Percentiles rank a stretch among this genome's conserved stretches.
phyloP scores from a whole-genome alignment of 2,329 filamentous ascomycete genomes.

The Apiospora pterosperma region DNA sequence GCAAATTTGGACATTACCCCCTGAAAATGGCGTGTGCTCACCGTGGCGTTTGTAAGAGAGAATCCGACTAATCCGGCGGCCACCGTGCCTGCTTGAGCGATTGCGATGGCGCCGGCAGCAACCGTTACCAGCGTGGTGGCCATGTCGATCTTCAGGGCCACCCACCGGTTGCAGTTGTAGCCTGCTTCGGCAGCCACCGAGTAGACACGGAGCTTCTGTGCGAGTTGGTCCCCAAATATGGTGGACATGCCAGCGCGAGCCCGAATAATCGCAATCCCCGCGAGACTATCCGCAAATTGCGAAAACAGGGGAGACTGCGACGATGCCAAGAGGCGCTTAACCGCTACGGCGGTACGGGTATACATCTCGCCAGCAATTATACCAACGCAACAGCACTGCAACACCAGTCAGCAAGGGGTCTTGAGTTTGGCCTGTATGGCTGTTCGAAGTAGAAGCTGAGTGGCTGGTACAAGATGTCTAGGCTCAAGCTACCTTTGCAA shows the following conservation, averaged over 20 bases:
- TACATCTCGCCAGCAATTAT: conserved; percentile 40
- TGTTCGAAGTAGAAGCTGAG: neutral
- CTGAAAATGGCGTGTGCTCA: conserved; percentile 9
- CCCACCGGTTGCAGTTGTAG: conserved; percentile 57
- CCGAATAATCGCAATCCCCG: conserved; percentile 49
- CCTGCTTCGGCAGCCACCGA: conserved; percentile 45
- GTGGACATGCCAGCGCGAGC: conserved; percentile 45
- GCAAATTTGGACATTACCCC: conserved; percentile 10
- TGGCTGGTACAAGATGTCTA: neutral
- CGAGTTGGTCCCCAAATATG: conserved; percentile 46
- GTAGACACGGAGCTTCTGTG: conserved; percentile 45
- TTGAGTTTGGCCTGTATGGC: neutral
- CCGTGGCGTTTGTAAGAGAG: conserved; percentile 54
- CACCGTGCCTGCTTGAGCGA: conserved; percentile 42
- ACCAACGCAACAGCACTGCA: conserved; percentile 31
- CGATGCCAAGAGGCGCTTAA: conserved; percentile 37
- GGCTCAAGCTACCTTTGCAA: neutral
- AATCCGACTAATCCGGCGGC: conserved; percentile 53
- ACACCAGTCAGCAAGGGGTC: neutral
- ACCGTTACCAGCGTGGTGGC: conserved; percentile 50
- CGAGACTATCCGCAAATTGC: conserved; percentile 51
- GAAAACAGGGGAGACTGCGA: conserved; percentile 52
- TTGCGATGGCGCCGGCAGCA: conserved; percentile 49
- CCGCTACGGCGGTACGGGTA: conserved; percentile 38
- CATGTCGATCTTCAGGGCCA: conserved; percentile 51